These are phyloP conservation scores for Penicillium sp. DNA, from an alignment of 2,329 filamentous ascomycete species.

Conservation along the genomic window DNA sequence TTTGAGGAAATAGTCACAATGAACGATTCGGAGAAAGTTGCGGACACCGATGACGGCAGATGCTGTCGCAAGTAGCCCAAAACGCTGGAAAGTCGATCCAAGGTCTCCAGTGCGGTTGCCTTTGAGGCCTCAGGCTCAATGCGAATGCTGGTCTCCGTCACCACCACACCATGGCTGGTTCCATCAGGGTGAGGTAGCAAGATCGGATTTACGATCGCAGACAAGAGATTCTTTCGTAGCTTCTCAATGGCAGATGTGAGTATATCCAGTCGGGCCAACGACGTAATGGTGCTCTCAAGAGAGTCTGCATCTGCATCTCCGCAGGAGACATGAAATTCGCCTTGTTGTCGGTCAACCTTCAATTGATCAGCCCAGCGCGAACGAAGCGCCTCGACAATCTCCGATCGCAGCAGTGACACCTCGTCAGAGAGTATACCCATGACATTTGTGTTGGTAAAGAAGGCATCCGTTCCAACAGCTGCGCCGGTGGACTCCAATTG, in stretches of 20 bases:
- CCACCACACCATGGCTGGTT: constrained; percentile 26
- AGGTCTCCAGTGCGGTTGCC: constrained; percentile 35
- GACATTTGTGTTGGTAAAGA: constrained; percentile 38
- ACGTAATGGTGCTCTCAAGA: constrained; percentile 32
- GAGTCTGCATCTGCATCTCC: constrained; percentile 38
- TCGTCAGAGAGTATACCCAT: constrained; percentile 61
- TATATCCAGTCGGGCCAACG: constrained; percentile 33
- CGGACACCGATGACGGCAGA: constrained; percentile 50
- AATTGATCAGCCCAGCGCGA: constrained; percentile 71
- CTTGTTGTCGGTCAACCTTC: constrained; percentile 56
- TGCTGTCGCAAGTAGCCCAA: constrained; percentile 52
- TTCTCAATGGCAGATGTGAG: constrained; percentile 30
- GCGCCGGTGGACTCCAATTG: constrained; percentile 46
- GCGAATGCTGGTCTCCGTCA: constrained; percentile 30
- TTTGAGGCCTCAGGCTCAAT: constrained; percentile 25
- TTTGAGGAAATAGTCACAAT: constrained; percentile 66
- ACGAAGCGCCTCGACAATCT: constrained; percentile 65
- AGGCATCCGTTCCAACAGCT: constrained; percentile 27
- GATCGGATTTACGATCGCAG: constrained; percentile 34
- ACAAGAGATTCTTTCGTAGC: constrained; percentile 34
- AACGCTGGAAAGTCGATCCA: constrained; percentile 45
- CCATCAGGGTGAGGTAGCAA: constrained; percentile 27
- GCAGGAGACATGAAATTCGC: constrained; percentile 57
- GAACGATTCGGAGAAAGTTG: constrained; percentile 64
- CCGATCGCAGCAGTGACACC: constrained; percentile 63